These are phyloP conservation scores for Beauveria australis DNA, from an alignment of 2,329 filamentous ascomycete genomes.

Conservation along the genomic window DNA sequence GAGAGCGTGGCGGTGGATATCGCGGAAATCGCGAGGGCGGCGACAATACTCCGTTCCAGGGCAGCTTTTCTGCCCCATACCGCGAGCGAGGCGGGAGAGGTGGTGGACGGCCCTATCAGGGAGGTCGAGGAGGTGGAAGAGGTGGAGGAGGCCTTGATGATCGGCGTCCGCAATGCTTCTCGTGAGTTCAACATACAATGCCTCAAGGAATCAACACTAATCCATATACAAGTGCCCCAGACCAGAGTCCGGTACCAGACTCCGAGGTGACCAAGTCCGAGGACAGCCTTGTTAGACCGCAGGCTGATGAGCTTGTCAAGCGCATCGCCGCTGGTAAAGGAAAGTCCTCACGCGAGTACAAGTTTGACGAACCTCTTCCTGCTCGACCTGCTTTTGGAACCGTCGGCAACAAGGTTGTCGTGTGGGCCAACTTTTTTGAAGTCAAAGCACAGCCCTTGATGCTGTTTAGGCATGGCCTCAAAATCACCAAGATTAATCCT, in stretches of 20 bases:
- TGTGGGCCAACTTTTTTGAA: conserved; percentile 50
- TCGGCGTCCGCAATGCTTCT: conserved; percentile 6
- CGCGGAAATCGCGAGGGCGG: conserved; percentile 4
- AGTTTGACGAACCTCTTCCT: conserved; percentile 29
- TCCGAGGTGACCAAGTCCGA: conserved; percentile 26
- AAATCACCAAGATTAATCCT: conserved; percentile 22
- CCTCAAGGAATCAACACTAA: background rate
- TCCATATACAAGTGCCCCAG: background rate
- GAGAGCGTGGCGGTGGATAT: conserved; percentile 12
- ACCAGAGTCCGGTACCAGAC: conserved; percentile 19
- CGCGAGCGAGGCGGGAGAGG: background rate
- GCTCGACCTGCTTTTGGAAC: conserved; percentile 41
- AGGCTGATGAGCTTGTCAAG: conserved; percentile 15
- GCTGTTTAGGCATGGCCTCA: conserved; percentile 39
- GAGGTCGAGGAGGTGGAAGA: conserved; percentile 10
- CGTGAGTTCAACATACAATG: background rate
- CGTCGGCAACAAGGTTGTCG: conserved; percentile 30
- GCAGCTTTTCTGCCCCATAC: background rate
- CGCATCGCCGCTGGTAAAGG: background rate
- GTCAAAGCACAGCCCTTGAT: conserved; percentile 29
- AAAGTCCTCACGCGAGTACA: background rate
- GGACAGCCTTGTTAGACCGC: conserved; percentile 27
- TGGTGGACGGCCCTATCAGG: conserved; percentile 3
- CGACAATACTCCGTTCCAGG: background rate
- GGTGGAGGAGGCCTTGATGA: conserved; percentile 13